Evolutionary conservation across 2,329 filamentous ascomycete species (phyloP).

Genomic region (Escovopsis weberi): DNA sequence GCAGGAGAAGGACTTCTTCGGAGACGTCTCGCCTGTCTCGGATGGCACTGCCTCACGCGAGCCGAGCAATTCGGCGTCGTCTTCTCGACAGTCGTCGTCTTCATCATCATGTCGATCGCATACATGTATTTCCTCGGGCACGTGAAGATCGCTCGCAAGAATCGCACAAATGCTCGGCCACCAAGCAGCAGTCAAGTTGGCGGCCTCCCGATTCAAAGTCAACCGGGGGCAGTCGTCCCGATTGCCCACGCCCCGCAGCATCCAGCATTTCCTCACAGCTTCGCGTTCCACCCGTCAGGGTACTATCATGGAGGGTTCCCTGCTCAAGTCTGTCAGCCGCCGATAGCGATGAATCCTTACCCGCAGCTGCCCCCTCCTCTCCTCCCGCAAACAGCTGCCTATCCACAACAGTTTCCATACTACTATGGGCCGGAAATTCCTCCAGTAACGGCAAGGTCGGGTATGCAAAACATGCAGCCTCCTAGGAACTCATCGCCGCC

Average conservation of each 20-base stretch:
- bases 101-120: slow-evolving; percentile 14
- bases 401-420: neutral
- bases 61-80: slow-evolving; percentile 25
- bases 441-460: neutral
- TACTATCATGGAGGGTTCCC: neutral
- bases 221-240: neutral
- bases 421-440: neutral
- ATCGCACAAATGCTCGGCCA: slow-evolving; percentile 2
- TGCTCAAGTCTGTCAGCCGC: neutral
- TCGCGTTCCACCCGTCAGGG: slow-evolving; percentile 3
- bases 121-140: slow-evolving; percentile 22
- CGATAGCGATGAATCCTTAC: neutral
- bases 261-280: neutral
- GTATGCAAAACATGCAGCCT: neutral
- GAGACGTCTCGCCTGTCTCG: slow-evolving; percentile 11
- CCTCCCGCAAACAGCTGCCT: too few species aligned
- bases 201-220: neutral
- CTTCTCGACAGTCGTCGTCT: slow-evolving; percentile 18
- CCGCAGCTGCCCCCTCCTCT: neutral
- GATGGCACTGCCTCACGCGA: slow-evolving; percentile 26
- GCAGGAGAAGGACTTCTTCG: neutral
- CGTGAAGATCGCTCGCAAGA: slow-evolving; percentile 4
- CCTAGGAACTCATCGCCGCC: too few species aligned
- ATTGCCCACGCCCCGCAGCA: neutral
- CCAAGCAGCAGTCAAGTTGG: slow-evolving; percentile 6